phyloP scores from a whole-genome alignment of 306 rosid species.

The Abrus pulchellus region DNA sequence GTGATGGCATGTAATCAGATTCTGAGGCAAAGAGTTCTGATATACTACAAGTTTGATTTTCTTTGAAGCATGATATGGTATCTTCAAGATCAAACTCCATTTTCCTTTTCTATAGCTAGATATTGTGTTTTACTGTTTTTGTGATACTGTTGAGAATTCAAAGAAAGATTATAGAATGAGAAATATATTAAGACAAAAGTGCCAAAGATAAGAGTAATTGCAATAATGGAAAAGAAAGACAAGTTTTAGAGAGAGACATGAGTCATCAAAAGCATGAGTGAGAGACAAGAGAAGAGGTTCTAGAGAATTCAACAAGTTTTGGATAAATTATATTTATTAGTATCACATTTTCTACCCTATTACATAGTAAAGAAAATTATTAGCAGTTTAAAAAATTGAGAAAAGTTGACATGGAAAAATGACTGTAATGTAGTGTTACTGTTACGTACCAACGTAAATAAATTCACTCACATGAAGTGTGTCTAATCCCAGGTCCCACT shows the following conservation, averaged over 20 bases:
- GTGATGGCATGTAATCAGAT: no score
- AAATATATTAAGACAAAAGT: conserved; percentile 35
- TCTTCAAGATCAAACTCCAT: conserved; percentile 61
- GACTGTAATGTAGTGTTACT: background rate
- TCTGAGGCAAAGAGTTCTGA: background rate
- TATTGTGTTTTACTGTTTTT: background rate
- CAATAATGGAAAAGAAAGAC: conserved; percentile 55
- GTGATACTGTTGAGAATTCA: conserved; percentile 15
- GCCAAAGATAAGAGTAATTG: conserved; percentile 33
- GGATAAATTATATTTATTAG: no score
- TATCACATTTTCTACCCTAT: background rate
- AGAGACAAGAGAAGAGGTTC: background rate
- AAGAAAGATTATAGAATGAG: conserved; percentile 31
- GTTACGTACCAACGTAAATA: background rate
- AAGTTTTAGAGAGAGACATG: no score
- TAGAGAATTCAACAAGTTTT: background rate
- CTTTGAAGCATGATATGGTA: conserved; percentile 48
- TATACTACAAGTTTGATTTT: conserved; percentile 40
- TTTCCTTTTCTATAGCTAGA: background rate
- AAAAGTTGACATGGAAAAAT: background rate
- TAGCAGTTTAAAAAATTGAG: background rate
- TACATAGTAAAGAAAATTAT: background rate
- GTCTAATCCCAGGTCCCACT: no score
- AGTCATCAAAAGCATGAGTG: conserved; percentile 1
- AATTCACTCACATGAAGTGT: no score